phyloP scores from a whole-genome alignment of 257 asterid species.

The Jacaranda copaia region DNA sequence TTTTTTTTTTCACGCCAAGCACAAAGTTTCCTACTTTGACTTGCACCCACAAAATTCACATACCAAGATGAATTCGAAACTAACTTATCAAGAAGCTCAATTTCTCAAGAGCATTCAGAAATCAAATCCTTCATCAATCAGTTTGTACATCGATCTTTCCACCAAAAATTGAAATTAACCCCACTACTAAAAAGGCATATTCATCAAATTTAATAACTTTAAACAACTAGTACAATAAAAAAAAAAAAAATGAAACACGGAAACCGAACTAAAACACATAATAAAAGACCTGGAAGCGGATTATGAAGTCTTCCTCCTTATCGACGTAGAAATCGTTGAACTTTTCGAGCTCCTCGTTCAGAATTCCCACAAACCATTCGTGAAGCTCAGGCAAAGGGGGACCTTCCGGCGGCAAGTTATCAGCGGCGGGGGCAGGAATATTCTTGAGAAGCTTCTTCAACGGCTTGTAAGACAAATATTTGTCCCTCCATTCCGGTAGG shows the following conservation, averaged over 20 bases:
- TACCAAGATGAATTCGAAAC: slow-evolving; percentile 25
- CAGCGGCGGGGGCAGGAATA: slow-evolving; percentile 50
- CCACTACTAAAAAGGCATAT: neutral
- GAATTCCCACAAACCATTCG: slow-evolving; percentile 76
- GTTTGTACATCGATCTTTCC: neutral
- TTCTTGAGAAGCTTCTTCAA: slow-evolving; percentile 82
- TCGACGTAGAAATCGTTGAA: slow-evolving; percentile 97
- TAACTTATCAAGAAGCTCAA: slow-evolving; percentile 28
- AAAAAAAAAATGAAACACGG: neutral
- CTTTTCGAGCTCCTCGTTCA: slow-evolving; percentile 83
- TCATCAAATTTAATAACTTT: neutral
- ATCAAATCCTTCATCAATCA: slow-evolving; percentile 17
- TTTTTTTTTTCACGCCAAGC: neutral
- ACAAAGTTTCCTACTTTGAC: slow-evolving; percentile 20
- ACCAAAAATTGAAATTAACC: slow-evolving; percentile 6
- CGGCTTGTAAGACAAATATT: slow-evolving; percentile 78
- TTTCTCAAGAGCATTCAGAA: slow-evolving; percentile 7
- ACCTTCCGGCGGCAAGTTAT: slow-evolving; percentile 37
- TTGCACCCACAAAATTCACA: slow-evolving; percentile 19
- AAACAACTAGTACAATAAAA: neutral
- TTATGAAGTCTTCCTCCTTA: slow-evolving; percentile 91
- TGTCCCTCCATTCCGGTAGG: slow-evolving; percentile 96
- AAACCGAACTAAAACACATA: neutral
- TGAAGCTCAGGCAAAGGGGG: slow-evolving; percentile 51
- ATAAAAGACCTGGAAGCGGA: slow-evolving; percentile 78